Evolutionary conservation across 495 filamentous ascomycete genomes (phyloP).

Genomic region (Penicillium waksmanii): DNA sequence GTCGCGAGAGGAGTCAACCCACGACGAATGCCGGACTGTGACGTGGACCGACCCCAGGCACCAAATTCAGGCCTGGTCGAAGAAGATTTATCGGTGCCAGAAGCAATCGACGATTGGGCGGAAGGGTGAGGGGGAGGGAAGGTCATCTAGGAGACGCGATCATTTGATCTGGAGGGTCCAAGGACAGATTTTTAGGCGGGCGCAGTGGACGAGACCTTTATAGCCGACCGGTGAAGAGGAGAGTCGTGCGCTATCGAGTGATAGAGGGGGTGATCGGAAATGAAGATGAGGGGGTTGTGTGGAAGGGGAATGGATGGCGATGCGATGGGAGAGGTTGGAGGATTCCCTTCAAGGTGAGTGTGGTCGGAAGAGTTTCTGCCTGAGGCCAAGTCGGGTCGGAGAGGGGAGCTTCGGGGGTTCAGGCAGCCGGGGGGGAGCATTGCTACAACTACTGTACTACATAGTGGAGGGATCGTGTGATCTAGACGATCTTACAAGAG

Average conservation of each 20-base stretch:
- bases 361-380: conserved; percentile 32
- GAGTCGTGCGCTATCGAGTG: conserved; percentile 16
- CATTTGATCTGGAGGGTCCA: conserved; percentile 56
- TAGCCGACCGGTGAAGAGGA: conserved; percentile 9
- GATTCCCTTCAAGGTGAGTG: conserved; percentile 33
- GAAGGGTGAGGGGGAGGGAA: conserved; percentile 64
- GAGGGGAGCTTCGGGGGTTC: conserved; percentile 19
- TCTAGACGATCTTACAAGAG: not conserved
- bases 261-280: conserved; percentile 15
- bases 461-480: not conserved
- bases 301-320: conserved; percentile 27
- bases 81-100: conserved; percentile 59
- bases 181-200: conserved; percentile 48
- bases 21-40: conserved; percentile 61
- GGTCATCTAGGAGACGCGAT: conserved; percentile 67
- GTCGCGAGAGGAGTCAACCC: conserved; percentile 67
- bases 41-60: conserved; percentile 62
- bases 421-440: conserved; percentile 13
- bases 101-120: conserved; percentile 65
- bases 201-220: conserved; percentile 31
- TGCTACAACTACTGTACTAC: not conserved
- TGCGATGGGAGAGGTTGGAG: conserved; percentile 31
- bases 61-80: conserved; percentile 62
- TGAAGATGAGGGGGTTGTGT: conserved; percentile 22
- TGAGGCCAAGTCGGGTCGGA: conserved; percentile 23